Conservation (phyloP, 306 rosid species). For the Cucumis melo region DNA sequence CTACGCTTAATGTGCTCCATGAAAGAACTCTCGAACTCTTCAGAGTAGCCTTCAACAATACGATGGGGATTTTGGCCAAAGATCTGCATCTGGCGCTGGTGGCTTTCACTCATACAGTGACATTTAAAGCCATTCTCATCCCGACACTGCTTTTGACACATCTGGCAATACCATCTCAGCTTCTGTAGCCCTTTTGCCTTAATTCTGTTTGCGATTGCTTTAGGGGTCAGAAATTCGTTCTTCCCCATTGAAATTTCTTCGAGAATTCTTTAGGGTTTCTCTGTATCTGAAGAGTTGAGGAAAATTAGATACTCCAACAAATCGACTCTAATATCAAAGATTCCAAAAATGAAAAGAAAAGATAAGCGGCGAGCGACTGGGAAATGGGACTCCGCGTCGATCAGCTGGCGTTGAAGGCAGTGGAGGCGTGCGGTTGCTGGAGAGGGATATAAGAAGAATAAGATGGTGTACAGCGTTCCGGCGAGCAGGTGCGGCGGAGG, state of each 20-base stretch:
- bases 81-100: slow-evolving; percentile 89
- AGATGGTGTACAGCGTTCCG: no score
- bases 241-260: slow-evolving; percentile 43
- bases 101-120: slow-evolving; percentile 88
- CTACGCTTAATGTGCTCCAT: slow-evolving; percentile 84
- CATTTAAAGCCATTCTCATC: slow-evolving; percentile 94
- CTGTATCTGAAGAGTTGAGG: background rate
- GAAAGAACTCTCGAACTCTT: slow-evolving; percentile 59
- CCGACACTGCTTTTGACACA: slow-evolving; percentile 95
- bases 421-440: background rate
- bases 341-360: background rate
- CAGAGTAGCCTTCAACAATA: slow-evolving; percentile 63
- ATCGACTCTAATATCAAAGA: background rate
- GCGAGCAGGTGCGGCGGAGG: no score
- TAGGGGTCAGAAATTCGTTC: slow-evolving; percentile 78
- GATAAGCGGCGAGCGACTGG: background rate
- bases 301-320: background rate
- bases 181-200: slow-evolving; percentile 94
- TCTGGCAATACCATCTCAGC: slow-evolving; percentile 95
- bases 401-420: background rate
- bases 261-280: background rate
- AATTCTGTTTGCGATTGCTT: slow-evolving; percentile 81
- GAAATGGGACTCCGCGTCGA: background rate
- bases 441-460: no score
- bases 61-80: slow-evolving; percentile 70